Percentiles rank a stretch among this genome's conserved stretches.
These are phyloP conservation scores for Phellopilus nigrolimitatus DNA, from an alignment of 1,284 basidiomycete species.

Conservation along the genomic window DNA sequence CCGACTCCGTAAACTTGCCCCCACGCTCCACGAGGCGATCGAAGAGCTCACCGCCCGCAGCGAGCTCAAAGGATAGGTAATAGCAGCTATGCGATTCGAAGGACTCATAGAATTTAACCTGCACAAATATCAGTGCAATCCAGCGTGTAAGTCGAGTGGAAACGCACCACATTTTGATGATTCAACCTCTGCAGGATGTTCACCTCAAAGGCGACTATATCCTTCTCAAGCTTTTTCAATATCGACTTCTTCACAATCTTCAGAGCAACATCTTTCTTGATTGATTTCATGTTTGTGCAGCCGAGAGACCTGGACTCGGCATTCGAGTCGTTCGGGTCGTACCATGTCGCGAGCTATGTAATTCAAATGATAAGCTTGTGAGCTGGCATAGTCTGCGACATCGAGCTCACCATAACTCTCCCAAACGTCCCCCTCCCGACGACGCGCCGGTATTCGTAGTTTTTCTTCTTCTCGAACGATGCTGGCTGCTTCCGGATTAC, in stretches of 20 bases:
- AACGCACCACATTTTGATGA: conserved; percentile 15
- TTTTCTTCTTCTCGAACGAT: conserved; percentile 80
- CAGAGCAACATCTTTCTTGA: conserved; percentile 14
- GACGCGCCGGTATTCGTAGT: conserved; percentile 67
- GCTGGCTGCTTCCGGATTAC: conserved; percentile 53
- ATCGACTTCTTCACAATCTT: conserved; percentile 34
- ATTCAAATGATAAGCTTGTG: background rate
- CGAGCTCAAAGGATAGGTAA: conserved; percentile 89
- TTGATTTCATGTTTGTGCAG: background rate
- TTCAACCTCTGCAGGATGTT: conserved; percentile 9
- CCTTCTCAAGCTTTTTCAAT: conserved; percentile 30
- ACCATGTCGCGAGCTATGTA: conserved; percentile 16
- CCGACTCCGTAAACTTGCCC: conserved; percentile 11
- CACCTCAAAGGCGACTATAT: conserved; percentile 19
- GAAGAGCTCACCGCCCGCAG: conserved; percentile 86
- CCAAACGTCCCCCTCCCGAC: conserved; percentile 84
- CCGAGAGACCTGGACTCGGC: background rate
- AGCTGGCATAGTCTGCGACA: too few species aligned
- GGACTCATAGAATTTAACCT: conserved; percentile 81
- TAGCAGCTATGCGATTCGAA: conserved; percentile 91
- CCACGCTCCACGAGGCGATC: conserved; percentile 72
- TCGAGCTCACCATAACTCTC: conserved; percentile 73
- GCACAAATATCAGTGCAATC: background rate
- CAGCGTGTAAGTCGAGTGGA: background rate
- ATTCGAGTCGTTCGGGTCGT: conserved; percentile 10